Evolutionary conservation across 2,329 filamentous ascomycete species (phyloP), one percentile per base, ranked within the genome.

Genomic region (Colletotrichum siamense): DNA sequence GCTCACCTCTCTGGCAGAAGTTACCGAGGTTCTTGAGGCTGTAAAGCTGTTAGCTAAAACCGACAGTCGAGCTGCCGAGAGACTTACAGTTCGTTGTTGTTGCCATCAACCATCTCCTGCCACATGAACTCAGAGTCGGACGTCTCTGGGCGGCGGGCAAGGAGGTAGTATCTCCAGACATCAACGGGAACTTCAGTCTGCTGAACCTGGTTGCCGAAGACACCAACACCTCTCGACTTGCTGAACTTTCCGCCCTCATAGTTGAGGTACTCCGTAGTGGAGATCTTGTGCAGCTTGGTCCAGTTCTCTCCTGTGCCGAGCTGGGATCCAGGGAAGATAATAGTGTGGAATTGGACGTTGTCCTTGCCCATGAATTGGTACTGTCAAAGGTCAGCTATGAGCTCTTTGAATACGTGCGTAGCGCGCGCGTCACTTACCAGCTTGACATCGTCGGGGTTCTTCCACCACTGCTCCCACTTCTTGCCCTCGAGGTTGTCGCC

Each of bases 391-490:
- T 69, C 52, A 72, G 64, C 10, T 30, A 5, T 15, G 22, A 16
- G 16, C 18, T n/a, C 44, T 8, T 9, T 8, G 30, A 5, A 4
- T 8, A 59, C 55, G 6, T 52, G 2, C 1, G 13, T 22, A 28
- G 30, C 8, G 30, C 65, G 22, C 36, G 22, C 4, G 28, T 59
- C 7, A 49, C 73, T 30, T n/a, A 73, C 70, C 15, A 98, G 91
- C 82, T 94, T 91, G 64, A 98, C 96, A 39, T 98, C 90, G 61
- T 98, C 94, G 0, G 95, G 95, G 84, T 98, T 94, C 82, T 94
- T 93, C 96, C 96, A 98, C 96, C 96, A 98, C 82, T 95, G 91
- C 87, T 98, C 93, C 96, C 96, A 98, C 78, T 98, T 90, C 61
- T 93, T 90, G 57, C 87, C 86, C 5, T 82, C 80, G 16, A 83